phyloP scores from a whole-genome alignment of 2,329 filamentous ascomycete genomes.

The Ophiostoma populinum region DNA sequence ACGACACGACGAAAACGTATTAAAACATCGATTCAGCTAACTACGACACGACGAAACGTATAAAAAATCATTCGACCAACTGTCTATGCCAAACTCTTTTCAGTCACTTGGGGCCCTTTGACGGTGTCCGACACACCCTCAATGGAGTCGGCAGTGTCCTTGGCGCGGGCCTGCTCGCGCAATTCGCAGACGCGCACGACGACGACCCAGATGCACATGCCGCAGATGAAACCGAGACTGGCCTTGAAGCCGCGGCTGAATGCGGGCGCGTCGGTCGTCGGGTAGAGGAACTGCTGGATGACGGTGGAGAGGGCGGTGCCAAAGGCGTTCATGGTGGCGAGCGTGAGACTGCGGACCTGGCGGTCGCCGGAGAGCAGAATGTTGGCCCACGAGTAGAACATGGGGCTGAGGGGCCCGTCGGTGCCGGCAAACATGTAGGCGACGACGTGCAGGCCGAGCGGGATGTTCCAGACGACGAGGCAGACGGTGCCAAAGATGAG shows the following conservation, averaged over 20 bases:
- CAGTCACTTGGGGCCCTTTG: neutral
- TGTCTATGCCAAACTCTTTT: neutral
- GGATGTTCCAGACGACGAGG: slow-evolving; percentile 17
- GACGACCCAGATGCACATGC: slow-evolving; percentile 7
- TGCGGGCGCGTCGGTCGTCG: slow-evolving; percentile 17
- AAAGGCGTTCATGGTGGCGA: slow-evolving; percentile 15
- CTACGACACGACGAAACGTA: too few species aligned
- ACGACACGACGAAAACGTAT: too few species aligned
- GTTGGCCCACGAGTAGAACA: slow-evolving; percentile 15
- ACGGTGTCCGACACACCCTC: neutral
- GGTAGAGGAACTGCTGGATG: slow-evolving; percentile 19
- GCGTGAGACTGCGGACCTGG: slow-evolving; percentile 13
- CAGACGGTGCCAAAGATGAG: slow-evolving; percentile 18
- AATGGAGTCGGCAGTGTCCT: neutral
- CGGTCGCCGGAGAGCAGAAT: slow-evolving; percentile 11
- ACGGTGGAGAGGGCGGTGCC: slow-evolving; percentile 17
- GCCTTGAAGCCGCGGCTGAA: slow-evolving; percentile 16
- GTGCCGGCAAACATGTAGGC: slow-evolving; percentile 20
- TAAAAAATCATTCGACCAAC: neutral
- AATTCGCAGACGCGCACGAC: slow-evolving; percentile 7
- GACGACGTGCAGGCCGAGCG: slow-evolving; percentile 17
- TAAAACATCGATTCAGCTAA: too few species aligned
- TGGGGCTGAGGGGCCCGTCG: slow-evolving; percentile 19
- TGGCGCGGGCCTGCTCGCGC: neutral
- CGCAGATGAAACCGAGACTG: slow-evolving; percentile 13